Conservation (phyloP, 345 rosid genomes). For the Linum tenue region DNA sequence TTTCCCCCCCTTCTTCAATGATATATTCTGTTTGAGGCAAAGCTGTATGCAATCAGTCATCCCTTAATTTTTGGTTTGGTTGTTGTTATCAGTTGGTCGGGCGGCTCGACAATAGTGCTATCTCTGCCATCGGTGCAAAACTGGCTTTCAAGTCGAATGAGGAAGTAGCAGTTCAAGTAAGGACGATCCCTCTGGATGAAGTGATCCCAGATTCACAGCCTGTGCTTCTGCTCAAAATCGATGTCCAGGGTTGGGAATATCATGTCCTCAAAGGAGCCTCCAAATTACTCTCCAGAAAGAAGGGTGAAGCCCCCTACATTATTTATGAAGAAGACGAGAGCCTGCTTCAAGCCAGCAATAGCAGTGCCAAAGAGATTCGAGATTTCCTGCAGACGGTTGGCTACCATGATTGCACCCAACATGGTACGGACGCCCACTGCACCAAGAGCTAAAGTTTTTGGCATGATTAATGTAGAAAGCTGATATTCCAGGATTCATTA, state of each 20-base stretch:
- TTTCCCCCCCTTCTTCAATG: too few relatives aligned
- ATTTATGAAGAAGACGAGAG: constrained; percentile 93
- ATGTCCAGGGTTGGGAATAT: constrained; percentile 97
- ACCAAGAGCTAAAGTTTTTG: constrained; percentile 14
- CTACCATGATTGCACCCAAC: constrained; percentile 58
- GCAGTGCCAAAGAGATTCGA: constrained; percentile 67
- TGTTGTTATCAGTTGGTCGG: constrained; percentile 61
- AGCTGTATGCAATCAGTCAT: too few relatives aligned
- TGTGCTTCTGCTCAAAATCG: constrained; percentile 69
- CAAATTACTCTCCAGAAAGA: constrained; percentile 63
- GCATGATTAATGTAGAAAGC: not conserved
- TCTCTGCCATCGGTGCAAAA: constrained; percentile 80
- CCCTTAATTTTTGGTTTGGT: constrained; percentile 3
- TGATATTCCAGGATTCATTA: not conserved
- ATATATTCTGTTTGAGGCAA: too few relatives aligned
- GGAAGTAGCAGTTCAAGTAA: constrained; percentile 81
- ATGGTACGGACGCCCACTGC: constrained; percentile 77
- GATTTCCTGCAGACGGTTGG: constrained; percentile 60
- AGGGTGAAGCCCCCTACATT: constrained; percentile 68
- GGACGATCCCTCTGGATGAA: constrained; percentile 72
- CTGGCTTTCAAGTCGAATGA: constrained; percentile 91
- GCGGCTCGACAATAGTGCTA: constrained; percentile 91
- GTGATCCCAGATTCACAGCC: constrained; percentile 48
- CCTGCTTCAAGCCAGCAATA: constrained; percentile 80
- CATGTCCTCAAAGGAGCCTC: constrained; percentile 82